These are phyloP conservation scores for Hibiscus syriacus DNA, from an alignment of 345 rosid species.

Conservation along the genomic window DNA sequence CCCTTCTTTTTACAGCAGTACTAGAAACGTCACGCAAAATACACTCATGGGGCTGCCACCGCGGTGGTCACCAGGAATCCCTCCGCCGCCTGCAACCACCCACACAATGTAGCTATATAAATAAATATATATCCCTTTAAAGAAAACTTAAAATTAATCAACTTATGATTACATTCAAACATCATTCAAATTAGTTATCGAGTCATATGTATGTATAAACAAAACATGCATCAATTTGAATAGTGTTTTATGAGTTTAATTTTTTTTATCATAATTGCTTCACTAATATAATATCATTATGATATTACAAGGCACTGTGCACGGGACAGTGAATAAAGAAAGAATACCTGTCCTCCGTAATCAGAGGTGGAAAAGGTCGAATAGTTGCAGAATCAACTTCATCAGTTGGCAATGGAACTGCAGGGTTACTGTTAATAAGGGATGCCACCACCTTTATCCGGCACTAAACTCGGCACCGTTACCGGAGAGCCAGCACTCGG, in stretches of 20 bases:
- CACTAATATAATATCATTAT: too few species aligned
- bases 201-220: too few species aligned
- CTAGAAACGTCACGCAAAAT: constrained; percentile 17
- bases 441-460: constrained; percentile 59
- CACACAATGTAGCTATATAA: background rate
- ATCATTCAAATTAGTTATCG: too few species aligned
- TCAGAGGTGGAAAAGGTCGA: constrained; percentile 57
- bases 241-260: too few species aligned
- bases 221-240: too few species aligned
- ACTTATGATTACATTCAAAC: background rate
- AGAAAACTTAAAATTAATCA: too few species aligned
- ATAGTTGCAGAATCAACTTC: constrained; percentile 89
- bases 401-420: constrained; percentile 91
- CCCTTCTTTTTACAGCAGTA: constrained; percentile 6
- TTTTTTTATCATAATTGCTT: too few species aligned
- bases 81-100: constrained; percentile 37
- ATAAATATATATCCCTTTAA: too few species aligned
- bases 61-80: constrained; percentile 19
- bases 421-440: constrained; percentile 95
- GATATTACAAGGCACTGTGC: too few species aligned
- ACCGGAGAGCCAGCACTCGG: constrained; percentile 40
- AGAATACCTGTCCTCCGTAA: constrained; percentile 36
- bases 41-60: constrained; percentile 17
- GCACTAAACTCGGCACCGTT: constrained; percentile 30
- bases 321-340: too few species aligned